These are phyloP conservation scores for Endoconidiophora laricicola DNA, from an alignment of 2,329 filamentous ascomycete species.

Conservation along the genomic window DNA sequence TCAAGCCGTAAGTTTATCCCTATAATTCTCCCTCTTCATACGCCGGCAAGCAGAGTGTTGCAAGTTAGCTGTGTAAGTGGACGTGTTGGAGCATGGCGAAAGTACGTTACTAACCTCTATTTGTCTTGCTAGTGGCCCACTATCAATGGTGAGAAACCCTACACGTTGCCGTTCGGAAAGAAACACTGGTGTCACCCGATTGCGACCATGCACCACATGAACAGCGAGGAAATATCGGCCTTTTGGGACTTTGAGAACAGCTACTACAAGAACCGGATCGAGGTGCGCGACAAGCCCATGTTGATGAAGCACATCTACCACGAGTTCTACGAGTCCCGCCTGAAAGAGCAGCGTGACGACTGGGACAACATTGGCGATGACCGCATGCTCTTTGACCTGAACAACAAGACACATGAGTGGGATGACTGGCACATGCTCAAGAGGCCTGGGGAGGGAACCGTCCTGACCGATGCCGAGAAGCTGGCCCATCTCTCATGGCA, in stretches of 20 bases:
- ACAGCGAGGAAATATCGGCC: constrained; percentile 30
- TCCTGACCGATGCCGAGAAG: constrained; percentile 23
- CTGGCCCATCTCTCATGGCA: constrained; percentile 26
- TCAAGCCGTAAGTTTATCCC: constrained; percentile 23
- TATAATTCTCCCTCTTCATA: background rate
- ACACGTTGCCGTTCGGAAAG: constrained; percentile 29
- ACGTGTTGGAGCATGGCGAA: background rate
- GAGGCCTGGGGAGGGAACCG: constrained; percentile 20
- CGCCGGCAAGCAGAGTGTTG: background rate
- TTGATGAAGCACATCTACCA: constrained; percentile 32
- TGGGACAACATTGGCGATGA: constrained; percentile 39
- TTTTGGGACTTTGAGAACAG: constrained; percentile 35
- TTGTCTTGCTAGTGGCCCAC: constrained; percentile 27
- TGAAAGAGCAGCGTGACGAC: constrained; percentile 25
- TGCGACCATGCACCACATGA: constrained; percentile 39
- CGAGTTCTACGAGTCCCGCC: constrained; percentile 26
- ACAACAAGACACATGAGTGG: constrained; percentile 19
- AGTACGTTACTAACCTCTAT: background rate
- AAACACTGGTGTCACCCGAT: constrained; percentile 40
- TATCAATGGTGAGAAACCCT: constrained; percentile 38
- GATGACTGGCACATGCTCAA: constrained; percentile 15
- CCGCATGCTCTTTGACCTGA: constrained; percentile 24
- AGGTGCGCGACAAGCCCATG: constrained; percentile 18
- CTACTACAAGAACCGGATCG: constrained; percentile 18
- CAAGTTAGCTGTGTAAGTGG: background rate